These are phyloP conservation scores for Cladophialophora bantiana DNA, from an alignment of 2,329 filamentous ascomycete genomes.

Conservation along the genomic window DNA sequence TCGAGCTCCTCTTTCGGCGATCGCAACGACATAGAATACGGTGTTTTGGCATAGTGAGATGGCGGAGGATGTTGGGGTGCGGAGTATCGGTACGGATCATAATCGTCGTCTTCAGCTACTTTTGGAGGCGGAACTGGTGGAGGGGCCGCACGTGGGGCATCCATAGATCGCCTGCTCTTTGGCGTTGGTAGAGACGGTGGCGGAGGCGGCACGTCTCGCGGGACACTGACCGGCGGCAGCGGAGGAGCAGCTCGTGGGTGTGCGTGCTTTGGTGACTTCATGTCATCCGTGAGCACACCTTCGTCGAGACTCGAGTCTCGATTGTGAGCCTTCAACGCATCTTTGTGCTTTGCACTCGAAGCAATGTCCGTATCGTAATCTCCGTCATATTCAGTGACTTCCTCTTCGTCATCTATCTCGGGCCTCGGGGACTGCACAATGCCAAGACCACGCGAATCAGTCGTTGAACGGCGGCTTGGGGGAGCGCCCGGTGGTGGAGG, in stretches of 20 bases:
- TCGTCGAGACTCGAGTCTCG: conserved; percentile 78
- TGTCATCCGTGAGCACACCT: conserved; percentile 63
- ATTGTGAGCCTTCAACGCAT: conserved; percentile 83
- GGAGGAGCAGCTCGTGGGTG: conserved; percentile 57
- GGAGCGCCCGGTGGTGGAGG: conserved; percentile 61
- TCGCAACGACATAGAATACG: conserved; percentile 39
- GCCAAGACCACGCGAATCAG: conserved; percentile 55
- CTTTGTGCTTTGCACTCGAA: conserved; percentile 90
- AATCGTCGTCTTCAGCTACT: conserved; percentile 56
- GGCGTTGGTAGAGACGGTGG: conserved; percentile 69
- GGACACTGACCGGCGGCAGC: conserved; percentile 62
- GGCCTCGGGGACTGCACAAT: conserved; percentile 50
- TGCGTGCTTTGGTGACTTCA: conserved; percentile 55
- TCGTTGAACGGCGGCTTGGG: conserved; percentile 66
- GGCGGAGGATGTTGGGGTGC: conserved; percentile 45
- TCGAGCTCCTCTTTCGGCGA: conserved; percentile 46
- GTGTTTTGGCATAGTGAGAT: conserved; percentile 41
- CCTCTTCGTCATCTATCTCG: conserved; percentile 72
- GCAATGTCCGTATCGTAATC: conserved; percentile 98
- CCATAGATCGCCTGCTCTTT: conserved; percentile 68
- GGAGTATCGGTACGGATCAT: conserved; percentile 61
- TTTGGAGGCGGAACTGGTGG: conserved; percentile 64
- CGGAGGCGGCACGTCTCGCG: conserved; percentile 66
- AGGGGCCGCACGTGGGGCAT: conserved; percentile 73
- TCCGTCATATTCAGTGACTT: conserved; percentile 92